These are phyloP conservation scores for Aspergillus nomiae DNA, from an alignment of 2,329 filamentous ascomycete species.

Conservation along the genomic window DNA sequence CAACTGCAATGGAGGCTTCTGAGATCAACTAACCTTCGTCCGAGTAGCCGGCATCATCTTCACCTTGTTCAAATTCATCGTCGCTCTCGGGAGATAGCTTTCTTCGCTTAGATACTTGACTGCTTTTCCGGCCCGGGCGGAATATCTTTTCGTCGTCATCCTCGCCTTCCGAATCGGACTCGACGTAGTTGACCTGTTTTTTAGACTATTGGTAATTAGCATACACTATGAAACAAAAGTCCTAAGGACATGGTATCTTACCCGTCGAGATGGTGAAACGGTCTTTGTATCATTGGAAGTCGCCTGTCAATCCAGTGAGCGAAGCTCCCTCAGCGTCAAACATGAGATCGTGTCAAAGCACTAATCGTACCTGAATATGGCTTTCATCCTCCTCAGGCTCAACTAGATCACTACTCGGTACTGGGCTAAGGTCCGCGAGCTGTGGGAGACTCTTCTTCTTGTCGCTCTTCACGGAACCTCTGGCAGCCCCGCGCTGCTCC, in stretches of 20 bases:
- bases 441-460: conserved; percentile 46
- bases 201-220: conserved; percentile 49
- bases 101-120: conserved; percentile 57
- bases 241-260: conserved; percentile 42
- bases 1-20: not conserved
- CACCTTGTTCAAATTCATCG: conserved; percentile 64
- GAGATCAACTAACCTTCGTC: conserved; percentile 46
- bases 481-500: conserved; percentile 32
- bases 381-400: conserved; percentile 68
- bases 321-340: conserved; percentile 27
- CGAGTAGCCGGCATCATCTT: conserved; percentile 49
- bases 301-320: conserved; percentile 45
- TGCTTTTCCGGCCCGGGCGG: conserved; percentile 51
- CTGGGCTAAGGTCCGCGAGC: conserved; percentile 63
- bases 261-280: conserved; percentile 81
- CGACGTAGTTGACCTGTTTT: conserved; percentile 72
- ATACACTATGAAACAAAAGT: conserved; percentile 1
- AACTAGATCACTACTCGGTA: conserved; percentile 76
- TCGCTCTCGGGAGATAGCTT: conserved; percentile 69
- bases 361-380: conserved; percentile 36
- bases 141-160: conserved; percentile 74
- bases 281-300: conserved; percentile 30
- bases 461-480: conserved; percentile 49
- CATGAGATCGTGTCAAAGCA: conserved; percentile 50
- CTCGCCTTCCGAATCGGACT: conserved; percentile 74